Evolutionary conservation across 2,329 filamentous ascomycete species (phyloP).

Genomic region (Cladophialophora immunda): DNA sequence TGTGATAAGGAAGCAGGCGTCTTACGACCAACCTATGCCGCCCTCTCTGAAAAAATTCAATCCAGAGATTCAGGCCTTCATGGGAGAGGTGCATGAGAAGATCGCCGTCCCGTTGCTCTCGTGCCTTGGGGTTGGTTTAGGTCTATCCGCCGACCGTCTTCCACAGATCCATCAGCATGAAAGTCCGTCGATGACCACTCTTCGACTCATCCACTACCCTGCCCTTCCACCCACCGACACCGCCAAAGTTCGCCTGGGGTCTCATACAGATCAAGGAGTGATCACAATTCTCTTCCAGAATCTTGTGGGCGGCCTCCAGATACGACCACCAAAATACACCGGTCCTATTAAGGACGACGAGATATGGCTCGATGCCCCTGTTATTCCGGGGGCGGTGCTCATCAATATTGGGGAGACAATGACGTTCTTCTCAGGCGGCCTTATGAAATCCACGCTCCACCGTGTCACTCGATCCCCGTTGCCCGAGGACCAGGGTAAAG

Average conservation of each 20-base stretch:
- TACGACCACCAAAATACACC: conserved; percentile 63
- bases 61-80: conserved; percentile 31
- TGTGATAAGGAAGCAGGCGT: conserved; percentile 29
- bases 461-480: conserved; percentile 73
- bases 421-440: conserved; percentile 58
- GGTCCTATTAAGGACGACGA: conserved; percentile 48
- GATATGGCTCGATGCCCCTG: conserved; percentile 59
- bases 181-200: conserved; percentile 65
- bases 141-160: conserved; percentile 74
- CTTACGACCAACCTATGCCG: conserved; percentile 34
- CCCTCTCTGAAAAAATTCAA: conserved; percentile 25
- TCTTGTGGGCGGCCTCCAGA: conserved; percentile 64
- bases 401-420: conserved; percentile 62
- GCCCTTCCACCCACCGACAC: conserved; percentile 63
- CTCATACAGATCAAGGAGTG: conserved; percentile 67
- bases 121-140: conserved; percentile 75
- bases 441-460: conserved; percentile 60
- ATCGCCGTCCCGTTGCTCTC: conserved; percentile 32
- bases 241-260: conserved; percentile 76
- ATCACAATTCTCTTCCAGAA: conserved; percentile 66
- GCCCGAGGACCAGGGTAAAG: conserved; percentile 53
- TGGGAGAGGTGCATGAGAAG: conserved; percentile 31
- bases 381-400: conserved; percentile 56
- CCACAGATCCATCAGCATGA: conserved; percentile 73
- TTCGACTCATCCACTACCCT: conserved; percentile 80